Percentiles rank a stretch among this genome's conserved stretches.
Conservation (phyloP, 495 filamentous ascomycete genomes). For the Neurospora sp. region DNA sequence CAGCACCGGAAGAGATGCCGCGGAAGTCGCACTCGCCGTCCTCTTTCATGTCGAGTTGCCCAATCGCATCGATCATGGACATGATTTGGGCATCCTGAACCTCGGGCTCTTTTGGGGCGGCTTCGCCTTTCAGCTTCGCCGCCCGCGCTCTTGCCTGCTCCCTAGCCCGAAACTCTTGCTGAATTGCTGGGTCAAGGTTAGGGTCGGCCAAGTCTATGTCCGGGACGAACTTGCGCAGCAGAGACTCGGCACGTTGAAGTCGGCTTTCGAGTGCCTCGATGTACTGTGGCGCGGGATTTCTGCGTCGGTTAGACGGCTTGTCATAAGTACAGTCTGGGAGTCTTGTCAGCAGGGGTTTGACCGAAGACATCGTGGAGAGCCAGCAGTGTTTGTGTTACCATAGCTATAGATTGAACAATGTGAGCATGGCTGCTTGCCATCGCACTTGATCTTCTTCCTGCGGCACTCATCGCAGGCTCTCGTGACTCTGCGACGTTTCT, state of each 20-base stretch:
- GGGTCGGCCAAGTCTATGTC: conserved; percentile 79
- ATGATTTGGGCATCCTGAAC: conserved; percentile 72
- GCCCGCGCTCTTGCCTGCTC: conserved; percentile 31
- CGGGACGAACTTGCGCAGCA: conserved; percentile 72
- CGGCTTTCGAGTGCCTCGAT: conserved; percentile 83
- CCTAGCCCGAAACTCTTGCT: conserved; percentile 44
- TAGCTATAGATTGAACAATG: conserved; percentile 98
- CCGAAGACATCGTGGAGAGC: background rate
- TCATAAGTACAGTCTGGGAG: conserved; percentile 89
- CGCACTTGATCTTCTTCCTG: conserved; percentile 97
- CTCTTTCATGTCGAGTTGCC: conserved; percentile 84
- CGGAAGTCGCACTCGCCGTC: conserved; percentile 90
- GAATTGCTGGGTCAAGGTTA: conserved; percentile 58
- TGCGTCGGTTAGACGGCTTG: conserved; percentile 88
- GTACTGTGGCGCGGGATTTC: conserved; percentile 91
- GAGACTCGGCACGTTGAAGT: conserved; percentile 70
- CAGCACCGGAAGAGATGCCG: conserved; percentile 82
- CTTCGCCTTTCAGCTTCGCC: conserved; percentile 22
- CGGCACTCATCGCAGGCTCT: conserved; percentile 93
- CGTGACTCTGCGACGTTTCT: conserved; percentile 83
- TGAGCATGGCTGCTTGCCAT: conserved; percentile 94
- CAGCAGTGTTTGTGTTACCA: conserved; percentile 47
- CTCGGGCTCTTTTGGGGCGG: conserved; percentile 4
- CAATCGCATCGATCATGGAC: conserved; percentile 90
- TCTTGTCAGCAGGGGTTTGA: conserved; percentile 21